A percentile compares a stretch with the other conserved stretches of the same genome.
These are phyloP conservation scores for Colletotrichum costaricense DNA, from an alignment of 2,329 filamentous ascomycete genomes.

Conservation along the genomic window DNA sequence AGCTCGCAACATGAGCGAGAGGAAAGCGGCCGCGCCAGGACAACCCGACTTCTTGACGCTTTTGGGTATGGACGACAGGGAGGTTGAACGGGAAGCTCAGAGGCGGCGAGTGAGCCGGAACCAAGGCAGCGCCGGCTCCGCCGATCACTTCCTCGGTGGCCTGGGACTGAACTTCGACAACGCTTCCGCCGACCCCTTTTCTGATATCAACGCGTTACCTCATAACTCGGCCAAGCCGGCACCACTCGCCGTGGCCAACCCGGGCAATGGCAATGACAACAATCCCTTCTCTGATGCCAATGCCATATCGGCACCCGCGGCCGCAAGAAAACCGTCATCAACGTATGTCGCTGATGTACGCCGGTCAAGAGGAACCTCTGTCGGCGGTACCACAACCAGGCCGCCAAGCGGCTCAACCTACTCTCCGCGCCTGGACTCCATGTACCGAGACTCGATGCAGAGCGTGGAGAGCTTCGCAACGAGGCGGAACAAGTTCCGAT, in stretches of 20 bases:
- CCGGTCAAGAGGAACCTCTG: slow-evolving; percentile 60
- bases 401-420: slow-evolving; percentile 41
- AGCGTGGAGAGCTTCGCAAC: slow-evolving; percentile 58
- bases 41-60: slow-evolving; percentile 58
- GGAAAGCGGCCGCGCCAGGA: slow-evolving; percentile 34
- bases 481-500: slow-evolving; percentile 67
- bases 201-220: slow-evolving; percentile 56
- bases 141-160: slow-evolving; percentile 53
- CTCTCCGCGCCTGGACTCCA: slow-evolving; percentile 46
- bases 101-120: slow-evolving; percentile 46
- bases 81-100: slow-evolving; percentile 51
- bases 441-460: slow-evolving; percentile 53
- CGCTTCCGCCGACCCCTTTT: slow-evolving; percentile 56
- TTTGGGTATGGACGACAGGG: slow-evolving; percentile 54
- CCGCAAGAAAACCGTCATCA: slow-evolving; percentile 45
- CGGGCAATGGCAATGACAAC: slow-evolving; percentile 34
- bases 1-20: slow-evolving; percentile 41
- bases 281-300: slow-evolving; percentile 64
- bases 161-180: slow-evolving; percentile 51
- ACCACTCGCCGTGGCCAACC: slow-evolving; percentile 46
- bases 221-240: slow-evolving; percentile 52
- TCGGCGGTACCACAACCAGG: slow-evolving; percentile 43
- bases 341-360: slow-evolving; percentile 61
- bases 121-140: slow-evolving; percentile 47
- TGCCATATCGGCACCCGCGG: slow-evolving; percentile 47